Base-by-base conservation (phyloP, 2,329 filamentous ascomycete genomes). In the Alternaria hordeiaustralica region DNA sequence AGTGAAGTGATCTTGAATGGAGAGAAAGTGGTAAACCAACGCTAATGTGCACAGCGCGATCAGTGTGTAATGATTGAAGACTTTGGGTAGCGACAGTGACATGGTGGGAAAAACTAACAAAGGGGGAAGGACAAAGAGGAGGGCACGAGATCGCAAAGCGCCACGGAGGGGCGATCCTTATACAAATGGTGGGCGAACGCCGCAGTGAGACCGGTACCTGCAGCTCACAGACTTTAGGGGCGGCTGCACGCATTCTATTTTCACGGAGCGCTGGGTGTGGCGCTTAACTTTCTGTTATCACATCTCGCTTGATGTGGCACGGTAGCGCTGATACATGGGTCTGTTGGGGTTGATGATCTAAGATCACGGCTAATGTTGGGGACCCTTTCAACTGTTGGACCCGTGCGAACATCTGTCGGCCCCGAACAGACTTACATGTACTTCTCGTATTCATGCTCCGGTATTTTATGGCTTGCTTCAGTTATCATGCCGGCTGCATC, bases 11-110 rank as follows among this genome's bases (percentile, higher is more conserved):
- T 21, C 45, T 18, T 60, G 51, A 1, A 50, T 28, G 13, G 23
- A 60, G 13, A 63, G 28, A 5, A 63, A 60, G 20, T 63, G 46
- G 18, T 63, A 60, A 13, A 60, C 6, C 20, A 56, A 25, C 7
- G 20, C 61, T 28, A 63, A 18, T n/a, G 10, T 21, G 6, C 57
- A 63, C 12, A 60, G 46, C 10, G 61, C 57, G 4, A 60, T 26
- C 1, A 60, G 6, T 2, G 51, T 15, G 36, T 63, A 13, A 36
- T 63, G 56, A 23, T 55, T 63, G 45, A 60, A 26, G 2, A 53
- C 13, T 47, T 47, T 63, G 21, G 53, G 28, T n/a, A 56, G 12
- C 9, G 55, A 45, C 6, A 15, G 8, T 28, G 60, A 21, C 61
- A 63, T 63, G 15, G 10, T 44, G n/a, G 26, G 8, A 25, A 33